Conservation (phyloP, 2,329 filamentous ascomycete genomes). For the Pseudocercospora fuligena region DNA sequence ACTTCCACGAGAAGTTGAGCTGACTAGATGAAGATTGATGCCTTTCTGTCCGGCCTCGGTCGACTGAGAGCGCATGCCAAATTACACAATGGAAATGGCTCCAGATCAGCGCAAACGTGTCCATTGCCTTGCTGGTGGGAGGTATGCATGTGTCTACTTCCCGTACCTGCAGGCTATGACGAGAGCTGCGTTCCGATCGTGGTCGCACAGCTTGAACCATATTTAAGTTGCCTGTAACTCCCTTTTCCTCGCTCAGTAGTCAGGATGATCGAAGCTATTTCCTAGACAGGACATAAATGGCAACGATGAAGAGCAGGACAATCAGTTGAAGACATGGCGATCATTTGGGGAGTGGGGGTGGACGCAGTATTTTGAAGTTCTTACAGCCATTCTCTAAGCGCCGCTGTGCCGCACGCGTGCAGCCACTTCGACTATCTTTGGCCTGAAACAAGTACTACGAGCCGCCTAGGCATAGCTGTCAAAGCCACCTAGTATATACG, state of each 20-base stretch:
- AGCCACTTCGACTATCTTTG: not conserved
- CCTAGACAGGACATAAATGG: not conserved
- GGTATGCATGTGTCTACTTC: not conserved
- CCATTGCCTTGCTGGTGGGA: not conserved
- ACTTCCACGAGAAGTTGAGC: not conserved
- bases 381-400: not conserved
- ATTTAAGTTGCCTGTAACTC: not conserved
- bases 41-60: not conserved
- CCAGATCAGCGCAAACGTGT: not conserved
- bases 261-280: too few relatives aligned
- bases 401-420: not conserved
- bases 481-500: not conserved
- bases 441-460: conserved; percentile 7
- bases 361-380: not conserved
- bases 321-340: not conserved
- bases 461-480: not conserved
- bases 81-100: not conserved
- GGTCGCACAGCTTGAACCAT: not conserved
- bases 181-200: not conserved
- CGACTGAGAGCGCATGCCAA: not conserved
- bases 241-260: not conserved
- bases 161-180: not conserved
- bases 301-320: not conserved
- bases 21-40: not conserved
- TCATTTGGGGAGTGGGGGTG: not conserved